phyloP scores from a whole-genome alignment of 2,329 filamentous ascomycete genomes.

The Diaporthe sp. region DNA sequence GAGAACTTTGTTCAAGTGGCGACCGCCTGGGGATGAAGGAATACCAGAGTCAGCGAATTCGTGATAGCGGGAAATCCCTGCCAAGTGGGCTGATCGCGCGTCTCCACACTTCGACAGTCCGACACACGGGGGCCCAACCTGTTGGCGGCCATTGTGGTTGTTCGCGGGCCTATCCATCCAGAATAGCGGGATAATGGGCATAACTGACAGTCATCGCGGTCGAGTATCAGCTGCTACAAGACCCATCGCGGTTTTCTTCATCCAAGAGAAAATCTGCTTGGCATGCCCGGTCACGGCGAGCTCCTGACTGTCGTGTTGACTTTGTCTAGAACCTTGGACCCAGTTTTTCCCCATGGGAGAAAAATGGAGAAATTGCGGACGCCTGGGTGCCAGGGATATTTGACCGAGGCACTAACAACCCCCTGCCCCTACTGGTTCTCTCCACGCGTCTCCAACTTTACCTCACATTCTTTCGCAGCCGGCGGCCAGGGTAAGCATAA shows the following conservation, averaged over 20 bases:
- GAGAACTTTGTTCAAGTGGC: constrained; percentile 1
- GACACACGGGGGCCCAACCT: not conserved
- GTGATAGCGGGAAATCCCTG: constrained; percentile 10
- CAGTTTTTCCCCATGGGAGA: constrained; percentile 32
- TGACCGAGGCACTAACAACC: constrained; percentile 7
- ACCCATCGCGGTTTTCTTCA: not conserved
- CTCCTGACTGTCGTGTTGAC: not conserved
- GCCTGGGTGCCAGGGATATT: constrained; percentile 13
- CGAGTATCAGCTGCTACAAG: not conserved
- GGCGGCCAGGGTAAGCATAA: not conserved
- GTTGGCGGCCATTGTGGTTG: not conserved
- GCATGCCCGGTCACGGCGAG: not conserved
- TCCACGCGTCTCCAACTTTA: not conserved
- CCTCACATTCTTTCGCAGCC: not conserved
- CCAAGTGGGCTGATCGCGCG: not conserved
- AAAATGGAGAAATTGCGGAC: constrained; percentile 27
- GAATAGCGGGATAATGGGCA: not conserved
- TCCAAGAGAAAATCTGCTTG: not conserved
- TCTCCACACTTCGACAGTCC: not conserved
- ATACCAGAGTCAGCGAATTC: not conserved
- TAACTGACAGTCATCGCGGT: too few species aligned
- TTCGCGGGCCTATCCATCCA: not conserved
- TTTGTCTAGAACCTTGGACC: constrained; percentile 23
- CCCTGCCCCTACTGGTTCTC: not conserved
- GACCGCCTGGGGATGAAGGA: not conserved